These are phyloP conservation scores for Botrytis hyacinthi DNA, from an alignment of 2,329 filamentous ascomycete genomes.

Conservation along the genomic window DNA sequence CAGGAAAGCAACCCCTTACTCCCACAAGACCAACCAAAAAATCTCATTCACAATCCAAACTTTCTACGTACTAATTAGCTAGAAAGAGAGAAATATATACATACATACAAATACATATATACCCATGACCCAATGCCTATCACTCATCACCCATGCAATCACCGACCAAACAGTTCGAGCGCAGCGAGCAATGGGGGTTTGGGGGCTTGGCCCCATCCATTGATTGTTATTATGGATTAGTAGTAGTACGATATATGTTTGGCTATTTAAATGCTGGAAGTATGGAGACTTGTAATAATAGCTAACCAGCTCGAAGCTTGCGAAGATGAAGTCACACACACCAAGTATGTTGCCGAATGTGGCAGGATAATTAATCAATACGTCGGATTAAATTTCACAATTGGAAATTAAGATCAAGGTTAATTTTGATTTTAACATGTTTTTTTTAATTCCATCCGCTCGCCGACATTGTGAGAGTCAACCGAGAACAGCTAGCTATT, in stretches of 20 bases:
- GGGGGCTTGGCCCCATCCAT: not conserved
- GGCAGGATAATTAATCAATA: not conserved
- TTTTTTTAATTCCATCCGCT: not conserved
- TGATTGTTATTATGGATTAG: not conserved
- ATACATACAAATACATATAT: no score
- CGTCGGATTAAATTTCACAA: not conserved
- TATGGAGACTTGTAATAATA: not conserved
- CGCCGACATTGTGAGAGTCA: not conserved
- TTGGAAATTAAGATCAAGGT: not conserved
- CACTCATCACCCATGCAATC: no score
- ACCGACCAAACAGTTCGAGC: not conserved
- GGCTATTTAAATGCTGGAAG: no score
- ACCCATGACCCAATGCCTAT: no score
- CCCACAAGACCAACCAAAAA: no score
- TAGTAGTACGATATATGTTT: not conserved
- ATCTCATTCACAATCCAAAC: no score
- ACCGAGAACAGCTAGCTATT: slow-evolving; percentile 1
- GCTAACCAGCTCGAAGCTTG: not conserved
- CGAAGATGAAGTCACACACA: not conserved
- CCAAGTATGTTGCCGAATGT: not conserved
- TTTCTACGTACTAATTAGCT: no score
- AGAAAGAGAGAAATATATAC: no score
- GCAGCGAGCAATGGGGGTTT: not conserved
- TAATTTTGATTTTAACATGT: not conserved
- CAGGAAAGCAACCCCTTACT: not conserved